Evolutionary conservation across 2,329 filamentous ascomycete genomes (phyloP).

Genomic region (Trichoderma semiorbis): DNA sequence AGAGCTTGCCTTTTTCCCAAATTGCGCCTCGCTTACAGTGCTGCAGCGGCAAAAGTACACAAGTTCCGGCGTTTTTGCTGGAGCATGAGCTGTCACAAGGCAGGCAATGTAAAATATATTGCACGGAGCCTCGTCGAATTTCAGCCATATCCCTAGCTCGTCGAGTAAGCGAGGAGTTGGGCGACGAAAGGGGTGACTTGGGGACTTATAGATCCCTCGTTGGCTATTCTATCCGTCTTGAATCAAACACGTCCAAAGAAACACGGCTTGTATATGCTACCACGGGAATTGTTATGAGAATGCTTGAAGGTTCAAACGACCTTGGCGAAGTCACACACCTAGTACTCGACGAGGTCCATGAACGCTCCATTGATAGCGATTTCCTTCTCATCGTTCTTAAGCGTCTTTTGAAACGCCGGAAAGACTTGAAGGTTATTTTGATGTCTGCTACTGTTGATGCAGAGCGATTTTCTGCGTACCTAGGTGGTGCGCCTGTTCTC

Average conservation of each 20-base stretch:
- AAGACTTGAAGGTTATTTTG: slow-evolving; percentile 84
- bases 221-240: slow-evolving; percentile 90
- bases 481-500: slow-evolving; percentile 79
- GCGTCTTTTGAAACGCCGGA: slow-evolving; percentile 70
- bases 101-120: slow-evolving; percentile 84
- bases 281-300: slow-evolving; percentile 90
- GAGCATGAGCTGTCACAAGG: slow-evolving; percentile 83
- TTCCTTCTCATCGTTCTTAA: slow-evolving; percentile 91
- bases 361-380: slow-evolving; percentile 93
- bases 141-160: slow-evolving; percentile 92
- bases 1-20: neutral
- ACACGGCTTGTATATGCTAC: slow-evolving; percentile 89
- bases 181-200: slow-evolving; percentile 76
- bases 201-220: slow-evolving; percentile 81
- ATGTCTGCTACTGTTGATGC: slow-evolving; percentile 99
- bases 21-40: slow-evolving; percentile 23
- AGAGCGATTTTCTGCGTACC: slow-evolving; percentile 82
- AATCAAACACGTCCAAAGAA: slow-evolving; percentile 77
- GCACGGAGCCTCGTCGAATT: slow-evolving; percentile 91
- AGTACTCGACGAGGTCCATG: slow-evolving; percentile 96
- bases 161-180: slow-evolving; percentile 91
- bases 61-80: slow-evolving; percentile 90
- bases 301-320: slow-evolving; percentile 87
- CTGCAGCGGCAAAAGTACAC: slow-evolving; percentile 82
- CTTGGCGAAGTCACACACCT: slow-evolving; percentile 88